phyloP scores from a whole-genome alignment of 257 asterid species.

The Ilex asprella region DNA sequence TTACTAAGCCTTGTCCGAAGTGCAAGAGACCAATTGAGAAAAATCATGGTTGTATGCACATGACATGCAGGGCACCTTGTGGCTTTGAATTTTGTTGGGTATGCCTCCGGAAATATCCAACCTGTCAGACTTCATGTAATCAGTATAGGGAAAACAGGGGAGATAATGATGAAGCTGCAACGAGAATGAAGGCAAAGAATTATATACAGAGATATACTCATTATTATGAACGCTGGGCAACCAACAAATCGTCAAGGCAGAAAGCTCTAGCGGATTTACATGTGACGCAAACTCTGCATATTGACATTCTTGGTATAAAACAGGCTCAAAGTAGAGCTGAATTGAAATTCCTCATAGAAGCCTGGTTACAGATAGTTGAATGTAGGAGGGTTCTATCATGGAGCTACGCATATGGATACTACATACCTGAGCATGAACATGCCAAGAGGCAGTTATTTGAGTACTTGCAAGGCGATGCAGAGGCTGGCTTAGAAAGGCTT shows the following conservation, averaged over 20 bases:
- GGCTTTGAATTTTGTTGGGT: conserved; percentile 29
- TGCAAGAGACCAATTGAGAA: conserved; percentile 30
- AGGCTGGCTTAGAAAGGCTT: no score
- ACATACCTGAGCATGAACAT: conserved; percentile 69
- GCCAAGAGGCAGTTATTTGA: conserved; percentile 85
- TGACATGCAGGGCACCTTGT: conserved; percentile 31
- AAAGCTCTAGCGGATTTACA: no score
- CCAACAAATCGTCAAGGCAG: conserved; percentile 7
- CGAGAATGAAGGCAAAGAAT: background rate
- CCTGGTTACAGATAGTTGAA: conserved; percentile 63
- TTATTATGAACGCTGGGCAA: conserved; percentile 32
- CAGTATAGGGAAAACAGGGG: background rate
- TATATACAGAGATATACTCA: conserved; percentile 17
- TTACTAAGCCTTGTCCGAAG: conserved; percentile 36
- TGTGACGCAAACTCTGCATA: no score
- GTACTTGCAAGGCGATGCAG: conserved; percentile 23
- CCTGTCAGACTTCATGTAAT: conserved; percentile 6
- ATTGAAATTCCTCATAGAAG: background rate
- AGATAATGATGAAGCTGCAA: background rate
- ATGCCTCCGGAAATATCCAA: no score
- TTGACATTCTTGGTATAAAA: background rate
- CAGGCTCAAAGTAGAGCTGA: background rate
- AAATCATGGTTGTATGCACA: conserved; percentile 29
- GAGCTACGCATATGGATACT: conserved; percentile 95
- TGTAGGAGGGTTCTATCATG: conserved; percentile 92